phyloP scores from a whole-genome alignment of 73 alveolate genomes.

The Breviolum minutum region DNA sequence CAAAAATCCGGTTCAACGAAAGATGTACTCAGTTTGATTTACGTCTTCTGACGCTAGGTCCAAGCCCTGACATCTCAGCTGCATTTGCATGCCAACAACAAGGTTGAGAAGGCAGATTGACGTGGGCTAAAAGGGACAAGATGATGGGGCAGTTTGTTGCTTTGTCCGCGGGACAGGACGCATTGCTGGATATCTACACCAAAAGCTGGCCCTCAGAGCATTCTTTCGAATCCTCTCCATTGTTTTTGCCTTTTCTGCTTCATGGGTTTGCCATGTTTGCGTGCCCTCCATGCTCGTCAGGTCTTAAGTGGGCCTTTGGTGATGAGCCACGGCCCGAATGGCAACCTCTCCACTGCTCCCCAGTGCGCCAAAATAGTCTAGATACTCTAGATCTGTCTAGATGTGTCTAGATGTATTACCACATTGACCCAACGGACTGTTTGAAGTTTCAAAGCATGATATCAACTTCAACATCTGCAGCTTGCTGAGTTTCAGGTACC shows the following conservation, averaged over 20 bases:
- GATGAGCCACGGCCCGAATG: slow-evolving; percentile 85
- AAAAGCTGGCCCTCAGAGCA: slow-evolving; percentile 72
- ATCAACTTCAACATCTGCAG: not conserved
- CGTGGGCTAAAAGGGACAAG: not conserved
- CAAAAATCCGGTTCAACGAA: not conserved
- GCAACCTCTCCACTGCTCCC: slow-evolving; percentile 90
- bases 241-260: too few relatives aligned
- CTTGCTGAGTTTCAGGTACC: slow-evolving; percentile 50
- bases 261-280: not conserved
- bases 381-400: not conserved
- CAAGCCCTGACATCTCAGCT: slow-evolving; percentile 78
- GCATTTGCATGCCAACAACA: slow-evolving; percentile 77
- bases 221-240: too few relatives aligned
- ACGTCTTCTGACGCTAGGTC: slow-evolving; percentile 20
- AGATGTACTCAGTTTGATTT: not conserved
- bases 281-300: not conserved
- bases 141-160: not conserved
- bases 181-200: slow-evolving; percentile 79
- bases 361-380: not conserved
- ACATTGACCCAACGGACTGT: not conserved
- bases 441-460: not conserved
- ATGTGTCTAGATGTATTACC: too few relatives aligned
- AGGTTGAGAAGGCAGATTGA: slow-evolving; percentile 58
- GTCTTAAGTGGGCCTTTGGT: slow-evolving; percentile 93
- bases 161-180: slow-evolving; percentile 30